Percentiles rank a stretch among this genome's conserved stretches.
phyloP scores from a whole-genome alignment of 805 yeast genomes.

The Candida pseudofarinosa region DNA sequence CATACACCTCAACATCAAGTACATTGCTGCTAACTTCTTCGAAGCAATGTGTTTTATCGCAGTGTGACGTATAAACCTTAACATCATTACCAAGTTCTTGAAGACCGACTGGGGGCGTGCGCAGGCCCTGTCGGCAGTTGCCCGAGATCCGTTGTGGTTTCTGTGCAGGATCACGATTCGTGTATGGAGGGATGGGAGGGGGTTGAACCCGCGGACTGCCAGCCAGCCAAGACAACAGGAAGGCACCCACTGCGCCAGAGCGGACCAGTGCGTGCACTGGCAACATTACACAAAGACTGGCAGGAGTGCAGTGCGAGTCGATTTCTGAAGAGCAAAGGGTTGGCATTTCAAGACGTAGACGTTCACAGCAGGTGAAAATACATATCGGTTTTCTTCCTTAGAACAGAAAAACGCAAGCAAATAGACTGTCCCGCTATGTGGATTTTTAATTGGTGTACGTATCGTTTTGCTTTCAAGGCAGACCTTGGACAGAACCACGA shows the following conservation, averaged over 20 bases:
- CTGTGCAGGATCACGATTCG: too few species aligned
- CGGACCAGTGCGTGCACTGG: too few species aligned
- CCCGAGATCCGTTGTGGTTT: too few species aligned
- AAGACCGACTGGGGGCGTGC: conserved; percentile 79
- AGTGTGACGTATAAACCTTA: conserved; percentile 80
- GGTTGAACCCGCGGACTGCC: too few species aligned
- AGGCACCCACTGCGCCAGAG: too few species aligned
- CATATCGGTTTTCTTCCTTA: neutral
- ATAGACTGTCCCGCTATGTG: conserved; percentile 19
- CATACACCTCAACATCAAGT: conserved; percentile 66
- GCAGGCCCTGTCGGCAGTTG: too few species aligned
- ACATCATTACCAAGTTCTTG: conserved; percentile 64
- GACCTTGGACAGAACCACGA: neutral
- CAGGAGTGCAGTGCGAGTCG: too few species aligned
- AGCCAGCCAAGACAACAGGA: too few species aligned
- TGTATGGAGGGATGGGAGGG: too few species aligned
- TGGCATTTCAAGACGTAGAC: neutral
- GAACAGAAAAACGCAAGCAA: neutral
- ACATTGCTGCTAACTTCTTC: conserved; percentile 71
- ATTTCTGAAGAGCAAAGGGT: neutral
- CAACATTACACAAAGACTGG: too few species aligned
- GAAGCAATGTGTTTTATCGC: conserved; percentile 82
- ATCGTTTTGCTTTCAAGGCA: neutral
- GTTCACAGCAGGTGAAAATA: neutral
- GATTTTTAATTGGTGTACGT: conserved; percentile 39